These are phyloP conservation scores for Periconia sp. DNA, from an alignment of 2,329 filamentous ascomycete species.

Conservation along the genomic window DNA sequence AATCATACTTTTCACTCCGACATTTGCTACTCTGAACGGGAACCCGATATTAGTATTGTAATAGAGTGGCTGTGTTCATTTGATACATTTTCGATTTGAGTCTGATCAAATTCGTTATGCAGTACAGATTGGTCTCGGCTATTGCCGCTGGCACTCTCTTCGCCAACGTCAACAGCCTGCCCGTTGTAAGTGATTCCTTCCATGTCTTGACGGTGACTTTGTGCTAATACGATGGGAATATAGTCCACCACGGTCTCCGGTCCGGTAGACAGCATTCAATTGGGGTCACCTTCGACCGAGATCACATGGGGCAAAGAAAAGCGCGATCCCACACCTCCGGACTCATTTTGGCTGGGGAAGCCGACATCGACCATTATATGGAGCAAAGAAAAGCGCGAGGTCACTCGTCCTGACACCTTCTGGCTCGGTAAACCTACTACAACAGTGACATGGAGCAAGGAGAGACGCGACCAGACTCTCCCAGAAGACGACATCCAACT, in stretches of 20 bases:
- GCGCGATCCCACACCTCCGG: conserved; percentile 4
- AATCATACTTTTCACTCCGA: conserved; percentile 8
- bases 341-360: conserved; percentile 10
- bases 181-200: conserved; percentile 19
- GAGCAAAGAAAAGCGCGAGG: conserved; percentile 3
- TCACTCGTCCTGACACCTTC: conserved; percentile 2
- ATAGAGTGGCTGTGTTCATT: too few species aligned
- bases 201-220: not conserved
- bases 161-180: conserved; percentile 21
- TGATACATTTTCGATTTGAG: conserved; percentile 4
- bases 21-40: conserved; percentile 1
- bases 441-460: conserved; percentile 10
- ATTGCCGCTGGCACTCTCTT: conserved; percentile 26
- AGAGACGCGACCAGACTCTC: conserved; percentile 5
- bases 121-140: conserved; percentile 29
- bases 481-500: conserved; percentile 14
- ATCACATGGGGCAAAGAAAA: conserved; percentile 14
- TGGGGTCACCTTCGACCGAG: conserved; percentile 5
- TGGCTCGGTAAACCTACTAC: conserved; percentile 7
- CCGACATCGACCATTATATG: conserved; percentile 13
- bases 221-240: too few species aligned
- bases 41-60: not conserved
- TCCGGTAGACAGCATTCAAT: conserved; percentile 3
- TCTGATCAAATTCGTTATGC: conserved; percentile 19
- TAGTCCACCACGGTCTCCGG: not conserved